Base-by-base conservation (phyloP, 768 basidiomycete species). In the Termitomyces sp. region DNA sequence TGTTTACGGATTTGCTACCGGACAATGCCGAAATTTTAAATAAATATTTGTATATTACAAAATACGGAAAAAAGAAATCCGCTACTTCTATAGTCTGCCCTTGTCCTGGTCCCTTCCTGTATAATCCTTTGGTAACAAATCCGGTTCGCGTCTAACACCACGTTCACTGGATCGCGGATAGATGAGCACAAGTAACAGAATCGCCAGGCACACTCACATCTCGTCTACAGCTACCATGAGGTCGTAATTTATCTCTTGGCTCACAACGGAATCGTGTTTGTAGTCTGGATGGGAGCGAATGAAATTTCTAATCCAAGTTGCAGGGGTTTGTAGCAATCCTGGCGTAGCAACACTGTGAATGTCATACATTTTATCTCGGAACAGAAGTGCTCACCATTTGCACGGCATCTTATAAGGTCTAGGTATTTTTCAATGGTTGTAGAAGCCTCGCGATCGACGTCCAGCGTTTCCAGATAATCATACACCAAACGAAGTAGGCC, bases 231-330 rank as follows among this genome's bases (percentile, higher is more conserved):
- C 92, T 49, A 87, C 81, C 70, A 97, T 79, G 32, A 99, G 82
- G 75, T 99, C 97, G 70, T 96, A 97, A 70, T 95, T 97, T 70
- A 98, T 94, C 74, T 91, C 88, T 68, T 92, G 84, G 55, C 81
- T 90, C 20, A 99, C 93, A 55, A 91, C 89, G n/a, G 94, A 96
- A 75, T 99, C 94, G 54, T 85, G 82, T 73, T 90, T 89, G 78
- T 99, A 99, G n/a, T 78, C 83, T 8, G 96, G 92, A 73, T 99
- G 97, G 1, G 87, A 83, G 28, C 87, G 86, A 46, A 99, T 91
- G 75, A 98, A 98, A 51, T 90, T 82, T 39, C 97, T 85, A 59
- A 97, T 95, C 94, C 94, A 99, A 4, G 87, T 86, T 12, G 97
- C 97, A 7, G 93, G 85, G 0, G 97, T 98, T 71, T 85, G 72